A percentile compares a stretch with the other conserved stretches of the same genome.
Conservation (phyloP, 1,139 yeast species). For the Suhomyces atakaporum region DNA sequence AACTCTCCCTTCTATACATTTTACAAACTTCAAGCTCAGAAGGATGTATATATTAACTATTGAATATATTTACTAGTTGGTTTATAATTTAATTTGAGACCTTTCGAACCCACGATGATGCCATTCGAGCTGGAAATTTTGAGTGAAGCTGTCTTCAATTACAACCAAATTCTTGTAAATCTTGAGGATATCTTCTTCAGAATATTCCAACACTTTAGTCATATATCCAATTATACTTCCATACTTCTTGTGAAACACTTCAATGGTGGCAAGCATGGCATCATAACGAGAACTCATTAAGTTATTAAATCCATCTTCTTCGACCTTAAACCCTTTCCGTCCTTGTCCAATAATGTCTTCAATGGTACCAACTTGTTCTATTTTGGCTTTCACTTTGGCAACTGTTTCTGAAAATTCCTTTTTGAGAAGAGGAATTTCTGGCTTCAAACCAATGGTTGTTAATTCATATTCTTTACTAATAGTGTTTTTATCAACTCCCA, state of each 20-base stretch:
- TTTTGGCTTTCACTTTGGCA: conserved; percentile 29
- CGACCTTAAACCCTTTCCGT: conserved; percentile 42
- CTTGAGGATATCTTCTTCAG: conserved; percentile 47
- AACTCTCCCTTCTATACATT: too few species aligned
- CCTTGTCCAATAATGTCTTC: conserved; percentile 35
- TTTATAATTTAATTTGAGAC: conserved; percentile 17
- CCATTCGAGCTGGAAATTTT: conserved; percentile 25
- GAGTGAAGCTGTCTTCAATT: conserved; percentile 24
- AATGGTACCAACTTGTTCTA: conserved; percentile 27
- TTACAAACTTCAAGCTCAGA: too few species aligned
- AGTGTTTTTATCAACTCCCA: conserved; percentile 65
- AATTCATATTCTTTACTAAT: conserved; percentile 75
- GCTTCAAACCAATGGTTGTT: conserved; percentile 64
- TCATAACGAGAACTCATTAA: conserved; percentile 69
- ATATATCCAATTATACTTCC: conserved; percentile 61
- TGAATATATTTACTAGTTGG: too few species aligned
- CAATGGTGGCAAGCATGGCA: conserved; percentile 69
- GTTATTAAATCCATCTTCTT: conserved; percentile 53
- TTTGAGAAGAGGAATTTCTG: conserved; percentile 46
- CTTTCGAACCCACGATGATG: conserved; percentile 24
- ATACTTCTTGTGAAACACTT: conserved; percentile 48
- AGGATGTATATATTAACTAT: too few species aligned
- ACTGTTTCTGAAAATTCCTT: conserved; percentile 35
- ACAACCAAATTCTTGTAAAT: conserved; percentile 50
- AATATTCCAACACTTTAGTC: conserved; percentile 46